Evolutionary conservation across 768 basidiomycete species (phyloP).

Genomic region (Tylopilus rubrobrunneus): DNA sequence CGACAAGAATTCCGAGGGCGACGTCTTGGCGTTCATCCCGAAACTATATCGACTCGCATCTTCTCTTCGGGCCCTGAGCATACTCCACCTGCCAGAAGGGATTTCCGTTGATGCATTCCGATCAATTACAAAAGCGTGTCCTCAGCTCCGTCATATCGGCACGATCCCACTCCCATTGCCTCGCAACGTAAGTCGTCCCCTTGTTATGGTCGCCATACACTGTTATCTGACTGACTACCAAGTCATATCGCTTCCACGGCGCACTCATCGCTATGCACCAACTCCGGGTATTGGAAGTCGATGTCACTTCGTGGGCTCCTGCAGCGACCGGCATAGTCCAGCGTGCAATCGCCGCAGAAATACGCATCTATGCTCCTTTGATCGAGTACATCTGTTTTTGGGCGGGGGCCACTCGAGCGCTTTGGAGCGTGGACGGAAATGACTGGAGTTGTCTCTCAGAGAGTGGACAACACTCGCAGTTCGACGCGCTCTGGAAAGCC

Average conservation of each 20-base stretch:
- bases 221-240: slow-evolving; percentile 19
- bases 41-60: slow-evolving; percentile 27
- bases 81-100: slow-evolving; percentile 34
- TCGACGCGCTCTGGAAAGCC: slow-evolving; percentile 30
- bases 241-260: slow-evolving; percentile 34
- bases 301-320: slow-evolving; percentile 34
- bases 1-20: slow-evolving; percentile 34
- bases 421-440: slow-evolving; percentile 35
- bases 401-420: slow-evolving; percentile 25
- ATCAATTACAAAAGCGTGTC: slow-evolving; percentile 32
- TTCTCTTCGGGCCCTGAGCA: slow-evolving; percentile 35
- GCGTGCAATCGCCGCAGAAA: slow-evolving; percentile 37
- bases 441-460: slow-evolving; percentile 31
- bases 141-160: slow-evolving; percentile 37
- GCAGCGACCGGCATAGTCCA: slow-evolving; percentile 29
- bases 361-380: slow-evolving; percentile 35
- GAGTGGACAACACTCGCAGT: slow-evolving; percentile 22
- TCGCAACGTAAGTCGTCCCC: slow-evolving; percentile 31
- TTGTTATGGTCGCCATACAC: slow-evolving; percentile 4
- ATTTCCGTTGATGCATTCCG: slow-evolving; percentile 28
- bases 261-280: slow-evolving; percentile 32
- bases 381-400: slow-evolving; percentile 36
- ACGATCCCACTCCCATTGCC: slow-evolving; percentile 35
- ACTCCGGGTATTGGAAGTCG: slow-evolving; percentile 36
- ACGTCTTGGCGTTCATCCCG: slow-evolving; percentile 31